These are phyloP conservation scores for Sanghuangporus sanghuang DNA, from an alignment of 1,284 basidiomycete species.

Conservation along the genomic window DNA sequence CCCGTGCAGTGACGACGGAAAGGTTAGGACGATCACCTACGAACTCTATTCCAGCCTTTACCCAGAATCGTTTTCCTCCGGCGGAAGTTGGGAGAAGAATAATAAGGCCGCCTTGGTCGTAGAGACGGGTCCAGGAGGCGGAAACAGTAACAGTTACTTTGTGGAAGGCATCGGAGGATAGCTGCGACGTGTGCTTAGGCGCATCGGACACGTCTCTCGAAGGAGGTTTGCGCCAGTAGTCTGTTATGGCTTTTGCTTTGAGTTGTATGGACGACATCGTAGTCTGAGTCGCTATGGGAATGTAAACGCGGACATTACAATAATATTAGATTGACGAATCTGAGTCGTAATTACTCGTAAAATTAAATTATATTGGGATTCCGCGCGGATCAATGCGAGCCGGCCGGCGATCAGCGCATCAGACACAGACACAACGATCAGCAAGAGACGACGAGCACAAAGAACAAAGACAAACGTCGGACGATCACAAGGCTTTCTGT, in stretches of 20 bases:
- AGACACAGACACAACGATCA: neutral
- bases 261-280: conserved; percentile 5
- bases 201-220: conserved; percentile 20
- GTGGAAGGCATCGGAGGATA: conserved; percentile 17
- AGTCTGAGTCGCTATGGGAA: neutral
- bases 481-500: neutral
- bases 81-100: conserved; percentile 18
- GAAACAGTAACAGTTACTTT: conserved; percentile 22
- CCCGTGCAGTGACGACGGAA: conserved; percentile 23
- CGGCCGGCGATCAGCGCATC: conserved; percentile 1
- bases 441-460: neutral
- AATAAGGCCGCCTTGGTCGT: conserved; percentile 26
- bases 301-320: neutral
- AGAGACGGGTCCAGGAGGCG: conserved; percentile 23
- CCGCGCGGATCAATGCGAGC: neutral
- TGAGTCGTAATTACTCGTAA: neutral
- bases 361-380: neutral
- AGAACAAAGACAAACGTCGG: neutral
- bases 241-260: conserved; percentile 16
- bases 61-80: conserved; percentile 17
- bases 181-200: conserved; percentile 15
- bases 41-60: conserved; percentile 26
- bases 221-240: conserved; percentile 26
- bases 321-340: too few relatives aligned
- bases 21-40: conserved; percentile 22